phyloP scores from a whole-genome alignment of 2,329 filamentous ascomycete genomes.

The Aspergillaceae sp. region DNA sequence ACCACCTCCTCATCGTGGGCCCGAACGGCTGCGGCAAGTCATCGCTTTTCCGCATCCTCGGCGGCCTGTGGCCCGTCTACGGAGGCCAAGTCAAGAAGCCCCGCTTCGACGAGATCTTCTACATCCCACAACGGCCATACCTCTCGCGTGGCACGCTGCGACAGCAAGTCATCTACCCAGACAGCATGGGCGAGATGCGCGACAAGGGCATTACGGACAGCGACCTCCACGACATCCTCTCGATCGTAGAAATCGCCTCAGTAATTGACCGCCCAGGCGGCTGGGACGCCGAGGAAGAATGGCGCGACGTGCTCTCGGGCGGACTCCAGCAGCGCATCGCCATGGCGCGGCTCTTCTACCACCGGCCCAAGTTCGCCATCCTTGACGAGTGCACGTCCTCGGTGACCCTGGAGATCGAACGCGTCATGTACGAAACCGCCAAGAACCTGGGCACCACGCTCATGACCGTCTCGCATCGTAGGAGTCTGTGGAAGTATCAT shows the following conservation, averaged over 20 bases:
- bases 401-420: conserved; percentile 91
- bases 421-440: conserved; percentile 93
- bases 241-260: conserved; percentile 70
- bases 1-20: conserved; percentile 88
- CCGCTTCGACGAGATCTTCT: conserved; percentile 88
- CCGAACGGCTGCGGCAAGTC: conserved; percentile 98
- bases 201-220: conserved; percentile 72
- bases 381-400: conserved; percentile 93
- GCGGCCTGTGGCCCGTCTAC: conserved; percentile 95
- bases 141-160: conserved; percentile 84
- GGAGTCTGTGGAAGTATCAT: conserved; percentile 95
- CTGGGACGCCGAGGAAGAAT: conserved; percentile 93
- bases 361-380: conserved; percentile 85
- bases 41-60: conserved; percentile 89
- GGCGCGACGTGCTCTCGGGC: conserved; percentile 86
- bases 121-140: conserved; percentile 93
- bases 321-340: conserved; percentile 93
- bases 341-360: conserved; percentile 93
- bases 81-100: conserved; percentile 89
- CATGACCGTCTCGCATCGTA: conserved; percentile 89
- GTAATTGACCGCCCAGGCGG: conserved; percentile 71
- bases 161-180: conserved; percentile 95
- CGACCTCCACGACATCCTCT: conserved; percentile 68
- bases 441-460: conserved; percentile 86
- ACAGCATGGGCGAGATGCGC: conserved; percentile 78